Conservation (phyloP, 169 alveolate genomes). For the Plasmodium vinckei region DNA sequence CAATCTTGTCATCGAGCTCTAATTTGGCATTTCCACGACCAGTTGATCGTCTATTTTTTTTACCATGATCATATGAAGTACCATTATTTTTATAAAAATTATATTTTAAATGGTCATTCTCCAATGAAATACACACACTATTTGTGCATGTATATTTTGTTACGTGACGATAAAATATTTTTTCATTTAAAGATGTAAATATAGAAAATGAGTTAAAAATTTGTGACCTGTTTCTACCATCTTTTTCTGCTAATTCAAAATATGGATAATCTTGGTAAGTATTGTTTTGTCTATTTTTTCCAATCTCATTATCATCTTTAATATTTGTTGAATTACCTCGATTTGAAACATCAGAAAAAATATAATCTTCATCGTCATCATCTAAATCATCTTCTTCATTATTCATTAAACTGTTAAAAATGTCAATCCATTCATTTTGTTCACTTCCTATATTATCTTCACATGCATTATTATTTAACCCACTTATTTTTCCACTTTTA, state of each 20-base stretch:
- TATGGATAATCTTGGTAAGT: not conserved
- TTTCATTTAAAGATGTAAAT: slow-evolving; percentile 39
- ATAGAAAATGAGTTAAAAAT: slow-evolving; percentile 22
- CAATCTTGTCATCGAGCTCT: no score
- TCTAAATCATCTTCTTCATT: not conserved
- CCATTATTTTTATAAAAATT: no score
- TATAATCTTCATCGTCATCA: not conserved
- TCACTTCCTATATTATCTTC: not conserved
- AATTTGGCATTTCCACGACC: no score
- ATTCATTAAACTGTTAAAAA: not conserved
- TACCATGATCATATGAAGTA: no score
- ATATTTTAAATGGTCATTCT: no score
- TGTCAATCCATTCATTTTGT: not conserved
- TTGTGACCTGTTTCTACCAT: not conserved
- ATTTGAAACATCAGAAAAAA: no score
- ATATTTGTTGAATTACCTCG: no score
- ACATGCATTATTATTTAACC: not conserved
- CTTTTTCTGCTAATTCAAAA: not conserved
- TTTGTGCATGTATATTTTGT: slow-evolving; percentile 3
- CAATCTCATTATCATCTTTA: not conserved
- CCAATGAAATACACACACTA: no score
- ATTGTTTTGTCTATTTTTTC: not conserved
- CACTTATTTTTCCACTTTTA: not conserved
- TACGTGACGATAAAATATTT: slow-evolving; percentile 15
- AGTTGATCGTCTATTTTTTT: no score